Percentiles rank a stretch among this genome's conserved stretches.
Conservation (phyloP, 345 rosid species). For the Moricandia arvensis region DNA sequence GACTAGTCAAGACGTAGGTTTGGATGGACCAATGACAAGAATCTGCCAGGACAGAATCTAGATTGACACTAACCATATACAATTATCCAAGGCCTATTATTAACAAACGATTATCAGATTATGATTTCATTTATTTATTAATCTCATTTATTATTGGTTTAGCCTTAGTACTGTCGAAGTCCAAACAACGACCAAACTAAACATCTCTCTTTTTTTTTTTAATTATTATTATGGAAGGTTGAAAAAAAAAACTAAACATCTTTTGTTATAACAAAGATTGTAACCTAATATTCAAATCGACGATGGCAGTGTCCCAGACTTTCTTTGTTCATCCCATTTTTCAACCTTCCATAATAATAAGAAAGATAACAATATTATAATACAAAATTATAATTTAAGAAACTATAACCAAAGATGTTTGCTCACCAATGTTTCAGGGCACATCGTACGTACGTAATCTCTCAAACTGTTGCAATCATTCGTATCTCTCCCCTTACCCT, state of each 20-base stretch:
- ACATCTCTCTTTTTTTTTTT: too few species aligned
- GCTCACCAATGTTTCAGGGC: constrained; percentile 28
- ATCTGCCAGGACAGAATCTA: too few species aligned
- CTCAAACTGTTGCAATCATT: constrained; percentile 30
- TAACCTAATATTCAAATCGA: not conserved
- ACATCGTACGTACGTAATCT: constrained; percentile 27
- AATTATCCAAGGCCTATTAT: not conserved
- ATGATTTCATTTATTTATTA: not conserved
- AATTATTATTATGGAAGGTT: too few species aligned
- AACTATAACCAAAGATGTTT: not conserved
- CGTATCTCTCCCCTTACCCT: constrained; percentile 13
- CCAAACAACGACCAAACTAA: not conserved
- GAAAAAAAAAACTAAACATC: too few species aligned
- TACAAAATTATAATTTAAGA: not conserved
- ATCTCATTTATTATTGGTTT: not conserved
- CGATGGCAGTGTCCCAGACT: constrained; percentile 14
- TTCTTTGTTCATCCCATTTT: constrained; percentile 30
- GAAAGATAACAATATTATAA: not conserved
- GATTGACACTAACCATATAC: too few species aligned
- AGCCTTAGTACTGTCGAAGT: not conserved
- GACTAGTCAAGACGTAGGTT: not conserved
- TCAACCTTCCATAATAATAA: constrained; percentile 6
- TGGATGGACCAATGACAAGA: not conserved
- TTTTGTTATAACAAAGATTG: not conserved
- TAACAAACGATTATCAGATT: not conserved